A percentile compares a stretch with the other conserved stretches of the same genome.
Evolutionary conservation across 257 asterid genomes (phyloP).

Genomic region (Solanum corneliomulleri): DNA sequence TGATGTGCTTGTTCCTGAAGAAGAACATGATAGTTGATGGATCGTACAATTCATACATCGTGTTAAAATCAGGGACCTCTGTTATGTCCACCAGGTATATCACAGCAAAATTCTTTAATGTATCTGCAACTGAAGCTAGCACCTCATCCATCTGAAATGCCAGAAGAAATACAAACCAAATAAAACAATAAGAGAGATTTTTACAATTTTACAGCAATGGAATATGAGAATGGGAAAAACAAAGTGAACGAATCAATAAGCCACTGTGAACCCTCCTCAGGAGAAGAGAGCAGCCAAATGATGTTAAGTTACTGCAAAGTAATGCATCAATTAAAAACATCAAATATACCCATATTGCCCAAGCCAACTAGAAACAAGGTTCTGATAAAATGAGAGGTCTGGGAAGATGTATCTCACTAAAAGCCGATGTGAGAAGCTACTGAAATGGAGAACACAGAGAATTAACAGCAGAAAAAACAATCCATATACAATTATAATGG

Average conservation of each 20-base stretch:
- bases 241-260: neutral
- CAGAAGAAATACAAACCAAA: neutral
- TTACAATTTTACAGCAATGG: neutral
- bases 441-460: neutral
- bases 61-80: constrained; percentile 94
- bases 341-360: neutral
- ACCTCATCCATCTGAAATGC: constrained; percentile 78
- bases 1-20: constrained; percentile 96
- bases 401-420: neutral
- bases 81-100: constrained; percentile 81
- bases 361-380: neutral
- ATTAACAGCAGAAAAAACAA: neutral
- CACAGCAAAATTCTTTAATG: constrained; percentile 80
- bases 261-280: neutral
- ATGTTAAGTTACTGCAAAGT: neutral
- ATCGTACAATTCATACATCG: constrained; percentile 91
- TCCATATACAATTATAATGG: neutral
- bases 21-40: constrained; percentile 93
- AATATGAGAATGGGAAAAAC: neutral
- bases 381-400: neutral
- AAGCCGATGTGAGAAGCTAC: neutral
- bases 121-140: constrained; percentile 80
- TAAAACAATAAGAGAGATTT: neutral
- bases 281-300: neutral
- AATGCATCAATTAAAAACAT: neutral